phyloP scores from a whole-genome alignment of 257 asterid genomes.

The Prunella vulgaris region DNA sequence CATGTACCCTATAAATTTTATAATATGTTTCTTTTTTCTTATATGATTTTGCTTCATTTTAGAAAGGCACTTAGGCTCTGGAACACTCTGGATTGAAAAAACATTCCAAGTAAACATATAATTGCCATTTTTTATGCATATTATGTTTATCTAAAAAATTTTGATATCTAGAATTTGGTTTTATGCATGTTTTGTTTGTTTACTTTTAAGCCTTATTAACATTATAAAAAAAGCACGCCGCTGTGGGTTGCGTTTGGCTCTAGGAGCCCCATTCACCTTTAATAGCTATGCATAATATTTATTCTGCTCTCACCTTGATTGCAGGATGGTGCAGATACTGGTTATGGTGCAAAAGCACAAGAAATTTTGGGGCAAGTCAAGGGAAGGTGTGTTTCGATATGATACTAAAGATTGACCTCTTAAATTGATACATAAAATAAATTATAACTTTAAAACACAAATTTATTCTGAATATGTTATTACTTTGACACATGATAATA shows the following conservation, averaged over 20 bases:
- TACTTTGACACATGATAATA: not conserved
- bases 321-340: conserved; percentile 90
- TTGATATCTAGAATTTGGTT: not conserved
- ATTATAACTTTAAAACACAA: not conserved
- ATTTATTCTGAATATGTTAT: not conserved
- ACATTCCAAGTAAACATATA: not conserved
- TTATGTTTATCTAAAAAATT: not conserved
- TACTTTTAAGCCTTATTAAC: not conserved
- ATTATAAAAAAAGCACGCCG: not conserved
- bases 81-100: not conserved
- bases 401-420: not conserved
- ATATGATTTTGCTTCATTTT: not conserved
- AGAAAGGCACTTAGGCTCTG: not conserved
- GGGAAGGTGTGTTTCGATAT: conserved; percentile 65
- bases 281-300: not conserved
- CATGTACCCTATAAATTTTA: not conserved
- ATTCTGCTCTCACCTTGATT: conserved; percentile 11
- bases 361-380: conserved; percentile 91
- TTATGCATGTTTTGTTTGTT: not conserved
- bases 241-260: no score
- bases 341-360: conserved; percentile 98
- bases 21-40: not conserved
- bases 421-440: not conserved
- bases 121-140: not conserved
- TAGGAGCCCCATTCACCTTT: not conserved